Conservation (phyloP, 345 rosid species). For the Turnera subulata region DNA sequence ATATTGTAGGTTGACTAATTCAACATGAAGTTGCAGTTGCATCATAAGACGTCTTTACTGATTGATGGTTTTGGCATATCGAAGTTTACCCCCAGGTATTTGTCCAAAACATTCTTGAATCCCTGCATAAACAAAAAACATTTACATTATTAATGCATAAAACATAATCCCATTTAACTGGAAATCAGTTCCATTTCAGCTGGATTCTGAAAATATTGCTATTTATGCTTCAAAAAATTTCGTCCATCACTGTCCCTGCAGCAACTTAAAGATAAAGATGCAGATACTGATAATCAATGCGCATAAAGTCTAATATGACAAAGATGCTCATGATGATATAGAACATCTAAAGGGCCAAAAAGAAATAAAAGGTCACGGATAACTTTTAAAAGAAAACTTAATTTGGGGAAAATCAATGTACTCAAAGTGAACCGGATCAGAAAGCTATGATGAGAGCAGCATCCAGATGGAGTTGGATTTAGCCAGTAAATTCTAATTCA, state of each 20-base stretch:
- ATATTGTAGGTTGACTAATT: slow-evolving; percentile 23
- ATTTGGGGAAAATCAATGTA: slow-evolving; percentile 9
- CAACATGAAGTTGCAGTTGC: slow-evolving; percentile 21
- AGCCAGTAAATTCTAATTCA: background rate
- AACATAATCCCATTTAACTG: slow-evolving; percentile 1
- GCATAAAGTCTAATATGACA: slow-evolving; percentile 4
- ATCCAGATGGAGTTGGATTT: slow-evolving; percentile 1
- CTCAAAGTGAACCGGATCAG: slow-evolving; percentile 24
- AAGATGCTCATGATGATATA: slow-evolving; percentile 16
- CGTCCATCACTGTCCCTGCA: slow-evolving; percentile 14
- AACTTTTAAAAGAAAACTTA: slow-evolving; percentile 22
- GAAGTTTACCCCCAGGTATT: slow-evolving; percentile 51
- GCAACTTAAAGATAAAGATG: slow-evolving; percentile 13
- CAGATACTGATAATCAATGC: slow-evolving; percentile 16
- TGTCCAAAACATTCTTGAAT: slow-evolving; percentile 57
- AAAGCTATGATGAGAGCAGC: slow-evolving; percentile 8
- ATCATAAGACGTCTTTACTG: slow-evolving; percentile 21
- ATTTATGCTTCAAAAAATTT: slow-evolving; percentile 15
- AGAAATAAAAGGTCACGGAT: slow-evolving; percentile 19
- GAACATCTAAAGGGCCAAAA: slow-evolving; percentile 20
- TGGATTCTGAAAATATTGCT: slow-evolving; percentile 18
- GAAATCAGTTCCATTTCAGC: slow-evolving; percentile 5
- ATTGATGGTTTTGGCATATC: slow-evolving; percentile 24
- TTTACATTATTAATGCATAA: slow-evolving; percentile 4
- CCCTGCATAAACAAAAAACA: slow-evolving; percentile 45